Percentiles rank a stretch among this genome's conserved stretches.
These are phyloP conservation scores for Kwoniella pini DNA, from an alignment of 768 basidiomycete genomes.

Conservation along the genomic window DNA sequence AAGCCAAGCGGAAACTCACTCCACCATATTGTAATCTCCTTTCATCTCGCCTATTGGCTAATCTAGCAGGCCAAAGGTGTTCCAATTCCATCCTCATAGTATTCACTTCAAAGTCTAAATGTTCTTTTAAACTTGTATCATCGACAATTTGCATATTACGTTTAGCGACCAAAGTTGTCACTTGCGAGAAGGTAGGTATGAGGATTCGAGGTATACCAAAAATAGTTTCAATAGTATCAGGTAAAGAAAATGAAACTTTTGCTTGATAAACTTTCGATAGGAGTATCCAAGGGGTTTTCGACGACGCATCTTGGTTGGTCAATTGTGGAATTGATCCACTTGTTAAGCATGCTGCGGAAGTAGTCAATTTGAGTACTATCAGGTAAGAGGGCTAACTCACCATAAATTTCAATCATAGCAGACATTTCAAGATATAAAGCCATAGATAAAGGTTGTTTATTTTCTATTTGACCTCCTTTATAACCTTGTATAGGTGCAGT, in stretches of 20 bases:
- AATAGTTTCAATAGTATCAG: neutral
- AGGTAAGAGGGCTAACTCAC: neutral
- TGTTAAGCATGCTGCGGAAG: conserved; percentile 1
- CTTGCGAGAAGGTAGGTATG: neutral
- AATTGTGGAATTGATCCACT: conserved; percentile 3
- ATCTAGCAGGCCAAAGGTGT: conserved; percentile 1
- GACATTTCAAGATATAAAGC: conserved; percentile 3
- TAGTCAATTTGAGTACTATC: neutral
- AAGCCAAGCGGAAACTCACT: neutral
- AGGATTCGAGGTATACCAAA: neutral
- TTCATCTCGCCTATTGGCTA: conserved; percentile 1
- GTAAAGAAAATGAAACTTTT: neutral
- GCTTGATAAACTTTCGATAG: neutral
- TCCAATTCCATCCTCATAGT: conserved; percentile 1
- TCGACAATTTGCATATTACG: neutral
- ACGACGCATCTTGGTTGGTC: no score
- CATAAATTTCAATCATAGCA: conserved; percentile 6
- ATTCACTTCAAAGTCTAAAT: neutral
- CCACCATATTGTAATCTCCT: conserved; percentile 7
- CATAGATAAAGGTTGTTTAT: conserved; percentile 4
- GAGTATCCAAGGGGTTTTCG: neutral
- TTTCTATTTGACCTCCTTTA: conserved; percentile 1
- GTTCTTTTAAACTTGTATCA: neutral
- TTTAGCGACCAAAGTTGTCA: neutral
- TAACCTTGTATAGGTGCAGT: neutral